phyloP scores from a whole-genome alignment of 768 basidiomycete species.

The Scleroderma bovista region DNA sequence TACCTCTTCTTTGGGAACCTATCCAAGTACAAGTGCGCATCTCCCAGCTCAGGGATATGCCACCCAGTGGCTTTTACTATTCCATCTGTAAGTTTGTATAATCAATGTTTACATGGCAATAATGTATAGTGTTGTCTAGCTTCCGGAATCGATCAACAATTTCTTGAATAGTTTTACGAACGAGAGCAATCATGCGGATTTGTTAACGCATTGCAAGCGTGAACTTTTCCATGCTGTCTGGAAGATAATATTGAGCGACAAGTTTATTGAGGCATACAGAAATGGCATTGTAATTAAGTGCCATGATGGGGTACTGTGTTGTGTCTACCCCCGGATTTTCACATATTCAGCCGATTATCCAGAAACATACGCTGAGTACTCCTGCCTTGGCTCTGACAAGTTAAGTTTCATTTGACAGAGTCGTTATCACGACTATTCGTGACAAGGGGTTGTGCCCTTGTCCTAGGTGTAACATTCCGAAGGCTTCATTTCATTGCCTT shows the following conservation, averaged over 20 bases:
- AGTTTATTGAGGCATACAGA: background rate
- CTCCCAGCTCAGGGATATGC: background rate
- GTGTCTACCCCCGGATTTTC: constrained; percentile 7
- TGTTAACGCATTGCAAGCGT: background rate
- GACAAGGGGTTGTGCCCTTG: background rate
- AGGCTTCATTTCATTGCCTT: background rate
- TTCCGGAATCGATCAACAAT: background rate
- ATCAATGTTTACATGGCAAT: background rate
- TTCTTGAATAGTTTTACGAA: background rate
- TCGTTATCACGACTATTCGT: background rate
- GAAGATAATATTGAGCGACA: background rate
- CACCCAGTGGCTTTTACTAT: constrained; percentile 13
- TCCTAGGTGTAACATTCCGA: background rate
- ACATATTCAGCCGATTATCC: constrained; percentile 24
- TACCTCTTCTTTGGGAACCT: constrained; percentile 13
- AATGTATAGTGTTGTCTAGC: background rate
- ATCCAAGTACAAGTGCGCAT: constrained; percentile 10
- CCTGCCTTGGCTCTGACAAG: background rate
- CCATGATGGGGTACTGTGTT: background rate
- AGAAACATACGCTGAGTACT: constrained; percentile 20
- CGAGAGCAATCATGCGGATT: background rate
- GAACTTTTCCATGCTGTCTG: background rate
- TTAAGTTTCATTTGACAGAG: background rate
- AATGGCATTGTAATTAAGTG: background rate
- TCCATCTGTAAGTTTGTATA: background rate